Base-by-base conservation (phyloP, 805 yeast species). In the Lipomyces sp. region DNA sequence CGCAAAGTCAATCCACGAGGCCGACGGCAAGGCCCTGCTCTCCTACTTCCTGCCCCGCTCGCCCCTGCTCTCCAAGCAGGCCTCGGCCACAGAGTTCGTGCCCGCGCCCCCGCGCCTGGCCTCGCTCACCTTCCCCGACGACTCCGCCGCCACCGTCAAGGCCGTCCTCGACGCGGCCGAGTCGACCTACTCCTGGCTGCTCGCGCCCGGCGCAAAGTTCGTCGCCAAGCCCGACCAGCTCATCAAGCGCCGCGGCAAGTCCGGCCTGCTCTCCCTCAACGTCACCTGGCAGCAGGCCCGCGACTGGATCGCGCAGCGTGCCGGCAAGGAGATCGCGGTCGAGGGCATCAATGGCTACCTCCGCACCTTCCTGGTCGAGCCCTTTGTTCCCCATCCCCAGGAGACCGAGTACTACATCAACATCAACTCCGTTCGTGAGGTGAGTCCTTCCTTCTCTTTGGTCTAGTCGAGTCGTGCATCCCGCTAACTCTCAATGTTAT, bases 181-280 rank as follows among this genome's bases (percentile, higher is more conserved):
- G 61, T 39, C 57, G 52, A 61, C 66, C 38, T 72, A 64, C 68
- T 74, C 76, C 18, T 72, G 76, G 75, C 62, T 72, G 43, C 58
- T 58, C 3, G 62, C 60, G 43, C 47, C 63, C 19, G 72, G 68
- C 16, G 70, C 73, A 31, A 63, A 63, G 57, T 71, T 73, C 47
- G 76, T 72, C 32, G 76, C 75, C 45, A 72, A 72, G 65, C 76
- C 76, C 21, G 76, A 72, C 51, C 75, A 71, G 62, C 66, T 72
- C 53, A 72, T 72, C 65, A 72, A 72, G 68, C 70, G 76, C 47
- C 70, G 76, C 37, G 76, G 76, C 34, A 72, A 72, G 65, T 62
- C 72, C 10, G 76, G 76, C 3, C 66, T 72, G 38, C 65, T 72
- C 36, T 73, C 73, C 5, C 67, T 72, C 29, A 72, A 72, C 65